Conservation (phyloP, 2,329 filamentous ascomycete genomes). For the Pseudogymnoascus sp. region DNA sequence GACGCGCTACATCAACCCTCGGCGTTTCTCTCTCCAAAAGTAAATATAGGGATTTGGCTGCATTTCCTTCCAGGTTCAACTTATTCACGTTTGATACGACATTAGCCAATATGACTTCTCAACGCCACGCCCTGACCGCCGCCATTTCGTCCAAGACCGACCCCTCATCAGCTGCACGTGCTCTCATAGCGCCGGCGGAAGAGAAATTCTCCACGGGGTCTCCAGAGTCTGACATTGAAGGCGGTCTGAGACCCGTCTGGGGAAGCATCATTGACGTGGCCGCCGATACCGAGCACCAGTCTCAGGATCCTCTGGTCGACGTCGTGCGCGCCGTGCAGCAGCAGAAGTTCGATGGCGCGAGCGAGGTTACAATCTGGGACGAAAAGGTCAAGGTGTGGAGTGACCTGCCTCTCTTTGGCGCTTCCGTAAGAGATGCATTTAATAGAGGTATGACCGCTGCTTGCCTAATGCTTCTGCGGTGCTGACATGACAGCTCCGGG, state of each 20-base stretch:
- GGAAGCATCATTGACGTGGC: slow-evolving; percentile 21
- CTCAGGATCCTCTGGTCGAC: slow-evolving; percentile 21
- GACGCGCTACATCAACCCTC: background rate
- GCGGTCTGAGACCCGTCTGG: slow-evolving; percentile 59
- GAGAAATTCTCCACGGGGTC: slow-evolving; percentile 1
- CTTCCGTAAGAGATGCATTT: slow-evolving; percentile 23
- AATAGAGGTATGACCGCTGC: slow-evolving; percentile 23
- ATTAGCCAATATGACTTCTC: background rate
- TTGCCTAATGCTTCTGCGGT: background rate
- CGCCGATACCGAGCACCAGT: slow-evolving; percentile 17
- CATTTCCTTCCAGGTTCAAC: background rate
- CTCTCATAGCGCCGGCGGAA: background rate
- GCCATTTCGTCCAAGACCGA: background rate
- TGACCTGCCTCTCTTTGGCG: slow-evolving; percentile 26
- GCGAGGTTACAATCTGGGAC: slow-evolving; percentile 17
- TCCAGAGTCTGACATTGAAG: slow-evolving; percentile 59
- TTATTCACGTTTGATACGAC: background rate
- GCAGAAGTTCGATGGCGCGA: slow-evolving; percentile 16
- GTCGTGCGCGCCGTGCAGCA: slow-evolving; percentile 19
- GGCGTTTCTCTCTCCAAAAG: background rate
- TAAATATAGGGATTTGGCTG: slow-evolving; percentile 1
- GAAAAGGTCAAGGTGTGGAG: slow-evolving; percentile 23
- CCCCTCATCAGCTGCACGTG: slow-evolving; percentile 1
- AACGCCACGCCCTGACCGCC: background rate
- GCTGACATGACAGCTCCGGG: slow-evolving; percentile 13